Evolutionary conservation across 1,284 basidiomycete species (phyloP), one percentile per base, ranked within the genome.

Genomic region (Trichosporon asahii): DNA sequence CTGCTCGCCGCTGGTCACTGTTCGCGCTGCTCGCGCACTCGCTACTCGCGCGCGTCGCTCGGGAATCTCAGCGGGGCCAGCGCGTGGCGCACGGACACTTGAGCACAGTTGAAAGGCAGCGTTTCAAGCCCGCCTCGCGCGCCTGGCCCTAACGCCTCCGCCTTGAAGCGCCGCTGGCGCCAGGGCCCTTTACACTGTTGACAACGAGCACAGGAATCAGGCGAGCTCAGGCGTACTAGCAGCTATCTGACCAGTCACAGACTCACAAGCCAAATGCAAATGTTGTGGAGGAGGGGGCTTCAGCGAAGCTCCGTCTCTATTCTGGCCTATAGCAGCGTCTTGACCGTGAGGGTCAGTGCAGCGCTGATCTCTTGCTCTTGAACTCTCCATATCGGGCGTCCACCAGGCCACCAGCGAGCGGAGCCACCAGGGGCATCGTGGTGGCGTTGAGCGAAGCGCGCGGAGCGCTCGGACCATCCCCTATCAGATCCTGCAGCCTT

Each of bases 11-110:
- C n/a, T n/a, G n/a, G n/a, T n/a, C n/a, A n/a, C n/a, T n/a, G n/a
- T n/a, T n/a, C n/a, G n/a, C n/a, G n/a, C n/a, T n/a, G n/a, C n/a
- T n/a, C n/a, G n/a, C n/a, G n/a, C n/a, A n/a, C n/a, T n/a, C n/a
- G n/a, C n/a, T n/a, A 18, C 49, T 53, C 49, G 23, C 49, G 23
- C 21, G 23, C 49, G 21, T 53, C 49, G 49, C 49, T 53, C 49
- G 49, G 49, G 6, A n/a, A 18, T 14, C 31, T 2, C 5, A 18
- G 46, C 18, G 2, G 21, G 4, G 49, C 21, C 49, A 18, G n/a
- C 49, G n/a, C 49, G 49, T 53, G 49, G 49, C 49, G 49, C 49
- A 53, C 49, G 49, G 49, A 53, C 49, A 53, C 49, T 53, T 53
- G 7, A 33, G n/a, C n/a, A n/a, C n/a, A n/a, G n/a, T n/a, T n/a